Percentiles rank a stretch among this genome's conserved stretches.
phyloP scores from a whole-genome alignment of 306 rosid genomes.

The Pueraria montana region DNA sequence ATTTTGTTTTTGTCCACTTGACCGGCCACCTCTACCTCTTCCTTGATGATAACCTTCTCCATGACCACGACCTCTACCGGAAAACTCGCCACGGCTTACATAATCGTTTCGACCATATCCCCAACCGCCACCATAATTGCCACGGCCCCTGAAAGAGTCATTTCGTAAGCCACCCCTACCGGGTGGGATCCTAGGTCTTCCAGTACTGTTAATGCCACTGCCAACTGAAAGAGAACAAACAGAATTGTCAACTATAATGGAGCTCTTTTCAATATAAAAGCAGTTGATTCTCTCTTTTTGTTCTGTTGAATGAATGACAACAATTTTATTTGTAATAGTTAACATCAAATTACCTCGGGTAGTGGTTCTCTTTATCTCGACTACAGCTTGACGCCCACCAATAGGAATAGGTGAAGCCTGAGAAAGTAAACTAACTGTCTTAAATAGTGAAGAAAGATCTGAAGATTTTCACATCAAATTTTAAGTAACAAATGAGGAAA shows the following conservation, averaged over 20 bases:
- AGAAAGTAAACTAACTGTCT: constrained; percentile 39
- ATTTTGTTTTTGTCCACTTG: constrained; percentile 56
- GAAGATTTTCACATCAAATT: constrained; percentile 13
- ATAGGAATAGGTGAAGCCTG: constrained; percentile 76
- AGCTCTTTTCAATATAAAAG: constrained; percentile 20
- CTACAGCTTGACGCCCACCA: constrained; percentile 63
- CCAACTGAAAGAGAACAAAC: constrained; percentile 60
- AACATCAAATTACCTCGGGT: constrained; percentile 66
- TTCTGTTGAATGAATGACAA: constrained; percentile 32
- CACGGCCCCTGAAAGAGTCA: constrained; percentile 72
- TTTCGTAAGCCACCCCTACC: constrained; percentile 67
- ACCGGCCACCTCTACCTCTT: constrained; percentile 68
- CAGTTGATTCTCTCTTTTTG: background rate
- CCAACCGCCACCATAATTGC: constrained; percentile 59
- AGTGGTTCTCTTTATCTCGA: constrained; percentile 75
- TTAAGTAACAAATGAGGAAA: constrained; percentile 6
- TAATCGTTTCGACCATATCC: constrained; percentile 67
- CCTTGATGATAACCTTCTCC: constrained; percentile 66
- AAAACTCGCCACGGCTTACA: constrained; percentile 62
- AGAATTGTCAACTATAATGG: constrained; percentile 33
- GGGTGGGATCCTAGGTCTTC: constrained; percentile 61
- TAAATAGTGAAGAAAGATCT: constrained; percentile 10
- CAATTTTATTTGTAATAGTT: background rate
- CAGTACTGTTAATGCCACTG: constrained; percentile 41
- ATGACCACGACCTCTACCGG: constrained; percentile 60